Base-by-base conservation (phyloP, 352 stramenopile species). In the Phytophthora cryptogea region DNA sequence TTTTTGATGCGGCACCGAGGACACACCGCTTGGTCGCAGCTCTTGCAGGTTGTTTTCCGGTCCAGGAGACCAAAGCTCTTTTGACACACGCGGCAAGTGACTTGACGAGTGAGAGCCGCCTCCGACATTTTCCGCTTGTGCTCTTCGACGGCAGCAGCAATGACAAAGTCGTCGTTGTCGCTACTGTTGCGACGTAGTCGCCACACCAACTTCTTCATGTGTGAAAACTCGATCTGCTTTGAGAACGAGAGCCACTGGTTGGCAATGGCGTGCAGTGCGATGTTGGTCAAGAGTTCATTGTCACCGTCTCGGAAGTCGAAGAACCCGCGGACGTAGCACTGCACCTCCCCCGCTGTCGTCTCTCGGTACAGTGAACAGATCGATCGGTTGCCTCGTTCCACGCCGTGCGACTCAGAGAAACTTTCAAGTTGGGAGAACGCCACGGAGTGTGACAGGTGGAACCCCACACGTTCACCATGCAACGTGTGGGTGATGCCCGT, bases 381-480 rank as follows among this genome's bases (percentile, higher is more conserved):
- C 5, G 63, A 70, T 6, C 50, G 47, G 49, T 71, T 71, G 42
- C 54, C 54, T 7, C 61, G 54, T 16, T 59, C 42, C 3, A 70
- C 55, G n/a, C 44, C 42, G 42, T 69, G 48, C 13, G 44, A 57
- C 13, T 62, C 43, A 8, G 63, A 50, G 16, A 66, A 67, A 20
- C 45, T 59, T 40, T 28, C 45, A 5, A 71, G 26, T 20, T 60
- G 45, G 9, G 45, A 37, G 49, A 67, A 66, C 44, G 56, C 50
- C 16, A 66, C 59, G 40, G 70, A 80, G 72, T 85, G 76, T 14
- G 76, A 59, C 20, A 85, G 51, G 30, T 80, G 69, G 57, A 69
- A 85, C 8, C 72, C 76, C 8, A 85, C 61, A 17, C 50, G 58
- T 17, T 85, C 72, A 2, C 56, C 51, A 7, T 40, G 32, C 5